These are phyloP conservation scores for Monilinia fructicola DNA, from an alignment of 2,329 filamentous ascomycete species.

Conservation along the genomic window DNA sequence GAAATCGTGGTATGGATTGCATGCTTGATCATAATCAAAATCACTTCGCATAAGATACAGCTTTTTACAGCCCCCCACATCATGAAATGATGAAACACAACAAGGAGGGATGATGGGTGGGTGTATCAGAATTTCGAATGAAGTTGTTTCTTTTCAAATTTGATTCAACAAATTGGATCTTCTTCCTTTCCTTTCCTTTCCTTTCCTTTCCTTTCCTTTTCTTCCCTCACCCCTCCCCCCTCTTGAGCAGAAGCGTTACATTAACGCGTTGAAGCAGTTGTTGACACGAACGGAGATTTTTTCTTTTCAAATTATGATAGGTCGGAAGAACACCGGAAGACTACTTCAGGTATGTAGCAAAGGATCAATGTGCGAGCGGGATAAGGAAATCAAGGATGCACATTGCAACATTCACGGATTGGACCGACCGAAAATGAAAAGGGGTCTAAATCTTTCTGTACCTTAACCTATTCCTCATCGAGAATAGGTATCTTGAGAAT, in stretches of 20 bases:
- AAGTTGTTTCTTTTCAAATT: not conserved
- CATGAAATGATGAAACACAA: conserved; percentile 8
- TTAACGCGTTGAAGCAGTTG: conserved; percentile 11
- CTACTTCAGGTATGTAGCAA: not conserved
- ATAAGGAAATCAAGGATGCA: not conserved
- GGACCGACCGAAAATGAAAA: conserved; percentile 18
- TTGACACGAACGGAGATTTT: conserved; percentile 2
- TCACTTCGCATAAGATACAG: conserved; percentile 10
- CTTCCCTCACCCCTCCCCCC: too few species aligned
- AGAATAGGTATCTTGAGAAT: conserved; percentile 5
- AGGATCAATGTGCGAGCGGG: conserved; percentile 3
- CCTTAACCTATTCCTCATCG: conserved; percentile 21
- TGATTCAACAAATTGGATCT: not conserved
- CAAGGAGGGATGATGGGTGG: not conserved
- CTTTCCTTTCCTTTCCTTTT: too few species aligned
- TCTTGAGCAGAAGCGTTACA: not conserved
- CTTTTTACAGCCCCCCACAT: not conserved
- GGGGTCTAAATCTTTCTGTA: conserved; percentile 2
- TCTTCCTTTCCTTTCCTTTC: too few species aligned
- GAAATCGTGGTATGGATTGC: conserved; percentile 24
- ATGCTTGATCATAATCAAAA: conserved; percentile 22
- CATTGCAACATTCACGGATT: not conserved
- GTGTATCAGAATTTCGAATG: conserved; percentile 1
- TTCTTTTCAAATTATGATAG: conserved; percentile 13
- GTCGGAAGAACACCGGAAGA: conserved; percentile 14